phyloP scores from a whole-genome alignment of 1,284 basidiomycete genomes.

The Ustilago crameri region DNA sequence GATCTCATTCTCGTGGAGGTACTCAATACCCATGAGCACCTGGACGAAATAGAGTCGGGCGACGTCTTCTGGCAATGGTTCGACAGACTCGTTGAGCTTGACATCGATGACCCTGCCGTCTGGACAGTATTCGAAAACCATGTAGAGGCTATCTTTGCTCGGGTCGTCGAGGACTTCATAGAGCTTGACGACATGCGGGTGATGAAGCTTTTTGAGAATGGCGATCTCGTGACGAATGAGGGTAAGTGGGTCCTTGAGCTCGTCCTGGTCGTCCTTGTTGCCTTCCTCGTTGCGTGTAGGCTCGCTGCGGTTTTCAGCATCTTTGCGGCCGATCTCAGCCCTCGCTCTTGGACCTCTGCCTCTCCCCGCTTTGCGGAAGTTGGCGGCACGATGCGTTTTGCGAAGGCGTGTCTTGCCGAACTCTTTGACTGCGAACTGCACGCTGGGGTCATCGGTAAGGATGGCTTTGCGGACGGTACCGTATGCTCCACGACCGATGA shows the following conservation, averaged over 20 bases:
- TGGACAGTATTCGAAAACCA: conserved; percentile 68
- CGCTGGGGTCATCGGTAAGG: conserved; percentile 44
- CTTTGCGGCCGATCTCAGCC: not conserved
- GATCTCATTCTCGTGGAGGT: conserved; percentile 73
- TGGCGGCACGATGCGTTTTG: conserved; percentile 45
- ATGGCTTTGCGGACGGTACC: conserved; percentile 59
- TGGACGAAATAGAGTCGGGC: conserved; percentile 72
- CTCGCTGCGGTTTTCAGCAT: conserved; percentile 17
- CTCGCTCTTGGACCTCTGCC: conserved; percentile 2
- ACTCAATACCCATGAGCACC: conserved; percentile 71
- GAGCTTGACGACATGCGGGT: conserved; percentile 71
- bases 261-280: conserved; percentile 12
- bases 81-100: conserved; percentile 53
- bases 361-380: conserved; percentile 28
- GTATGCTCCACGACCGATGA: conserved; percentile 64
- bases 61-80: conserved; percentile 65
- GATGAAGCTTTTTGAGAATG: conserved; percentile 63
- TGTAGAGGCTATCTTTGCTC: conserved; percentile 71
- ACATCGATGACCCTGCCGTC: conserved; percentile 72
- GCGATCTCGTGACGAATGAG: conserved; percentile 64
- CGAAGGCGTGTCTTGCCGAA: conserved; percentile 65
- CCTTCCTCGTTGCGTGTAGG: not conserved
- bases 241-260: conserved; percentile 56
- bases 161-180: conserved; percentile 74
- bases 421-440: conserved; percentile 61